Evolutionary conservation across 1,284 basidiomycete genomes (phyloP), one percentile per base, ranked within the genome.

Genomic region (Puccinia coronata): DNA sequence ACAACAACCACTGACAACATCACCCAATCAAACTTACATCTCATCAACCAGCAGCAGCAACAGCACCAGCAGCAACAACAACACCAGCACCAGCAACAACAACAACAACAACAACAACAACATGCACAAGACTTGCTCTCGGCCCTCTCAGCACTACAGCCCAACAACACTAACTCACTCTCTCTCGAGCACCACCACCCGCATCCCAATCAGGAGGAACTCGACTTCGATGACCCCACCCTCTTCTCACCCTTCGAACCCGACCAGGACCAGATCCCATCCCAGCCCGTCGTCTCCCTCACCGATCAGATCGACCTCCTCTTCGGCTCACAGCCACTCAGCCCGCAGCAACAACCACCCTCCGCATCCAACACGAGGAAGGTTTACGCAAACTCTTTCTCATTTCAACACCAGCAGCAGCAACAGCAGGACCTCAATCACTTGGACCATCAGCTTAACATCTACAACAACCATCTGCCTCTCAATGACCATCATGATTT

Each of bases 91-190:
- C 36, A 73, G 20, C 70, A 72, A 8, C 55, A 57, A 6, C 71
- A 73, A 14, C 16, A 43, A n/a, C 34, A 59, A 31, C 43, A 39
- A 25, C 72, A 74, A 41, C 72, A 74, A 23, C 74, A 63, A 34
- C 74, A 76, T 47, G 74, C 74, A 20, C 74, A 76, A 49, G 74
- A 76, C 43, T 41, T 76, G 16, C 59, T 76, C 20, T 76, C 74
- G 3, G 74, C 74, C 43, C 74, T 76, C 16, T 76, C 74, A 20
- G 55, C 59, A n/a, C 59, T 76, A 12, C 57, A 76, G 51, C n/a
- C 55, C 12, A 20, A 47, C 25, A 20, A 47, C 25, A 23, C 28
- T n/a, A 43, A 43, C 41, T 25, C 28, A 36, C 25, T 57, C 34
- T 18, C 31, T 25, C 72, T 18, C 28, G 11, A 76, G 63, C 74